phyloP scores from a whole-genome alignment of 257 asterid species.

The Verbena officinalis region DNA sequence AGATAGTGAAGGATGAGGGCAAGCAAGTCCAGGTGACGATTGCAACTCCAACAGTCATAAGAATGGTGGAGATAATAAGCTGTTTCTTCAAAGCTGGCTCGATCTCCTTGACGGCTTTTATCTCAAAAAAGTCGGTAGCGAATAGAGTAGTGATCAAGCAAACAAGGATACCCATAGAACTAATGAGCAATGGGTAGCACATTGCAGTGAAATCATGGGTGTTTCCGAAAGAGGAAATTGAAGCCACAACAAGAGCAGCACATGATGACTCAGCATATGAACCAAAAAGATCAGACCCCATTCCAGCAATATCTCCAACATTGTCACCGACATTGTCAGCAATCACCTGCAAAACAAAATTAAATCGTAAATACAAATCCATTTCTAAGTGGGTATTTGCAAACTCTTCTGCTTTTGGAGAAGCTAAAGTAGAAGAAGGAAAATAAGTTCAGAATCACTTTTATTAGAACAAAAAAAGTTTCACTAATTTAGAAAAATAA shows the following conservation, averaged over 20 bases:
- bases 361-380: not conserved
- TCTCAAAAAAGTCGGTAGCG: constrained; percentile 67
- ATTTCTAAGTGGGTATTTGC: no score
- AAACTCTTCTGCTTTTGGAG: no score
- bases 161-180: constrained; percentile 89
- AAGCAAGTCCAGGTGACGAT: constrained; percentile 74
- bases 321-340: constrained; percentile 97
- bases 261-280: constrained; percentile 71
- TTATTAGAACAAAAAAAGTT: no score
- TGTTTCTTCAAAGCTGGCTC: constrained; percentile 79
- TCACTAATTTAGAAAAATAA: no score
- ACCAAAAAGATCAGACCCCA: constrained; percentile 77
- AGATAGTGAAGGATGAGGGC: constrained; percentile 84
- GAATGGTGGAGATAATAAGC: constrained; percentile 79
- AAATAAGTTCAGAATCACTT: no score
- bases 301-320: constrained; percentile 97
- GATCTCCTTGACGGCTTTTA: constrained; percentile 60
- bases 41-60: constrained; percentile 84
- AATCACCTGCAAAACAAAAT: constrained; percentile 63
- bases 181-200: constrained; percentile 79
- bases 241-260: constrained; percentile 78
- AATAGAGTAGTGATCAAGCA: constrained; percentile 86
- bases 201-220: constrained; percentile 81
- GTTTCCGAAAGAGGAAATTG: constrained; percentile 62
- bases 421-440: no score